Percentiles rank a stretch among this genome's conserved stretches.
These are phyloP conservation scores for Boletus rufocinnamomeus DNA, from an alignment of 768 basidiomycete genomes.

Conservation along the genomic window DNA sequence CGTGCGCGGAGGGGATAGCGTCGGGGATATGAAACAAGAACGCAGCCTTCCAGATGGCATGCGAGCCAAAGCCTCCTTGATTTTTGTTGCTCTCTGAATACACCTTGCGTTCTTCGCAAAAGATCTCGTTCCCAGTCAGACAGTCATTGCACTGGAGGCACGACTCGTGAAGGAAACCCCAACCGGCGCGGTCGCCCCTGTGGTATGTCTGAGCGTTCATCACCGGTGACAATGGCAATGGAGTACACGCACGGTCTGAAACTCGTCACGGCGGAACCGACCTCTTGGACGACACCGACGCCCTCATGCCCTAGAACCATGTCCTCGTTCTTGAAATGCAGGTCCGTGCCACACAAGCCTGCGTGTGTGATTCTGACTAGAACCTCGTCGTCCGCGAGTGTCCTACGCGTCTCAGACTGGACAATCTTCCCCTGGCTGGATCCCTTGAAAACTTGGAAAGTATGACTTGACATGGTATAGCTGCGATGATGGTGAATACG, in stretches of 20 bases:
- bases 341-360: constrained; percentile 37
- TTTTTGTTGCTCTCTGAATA: constrained; percentile 19
- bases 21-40: constrained; percentile 34
- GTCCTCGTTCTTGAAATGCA: constrained; percentile 24
- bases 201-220: neutral
- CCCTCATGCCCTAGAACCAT: neutral
- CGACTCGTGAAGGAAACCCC: neutral
- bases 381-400: constrained; percentile 2
- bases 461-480: constrained; percentile 10
- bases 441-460: constrained; percentile 27
- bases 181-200: neutral
- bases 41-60: constrained; percentile 30
- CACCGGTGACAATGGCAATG: neutral
- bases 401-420: neutral
- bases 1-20: constrained; percentile 21
- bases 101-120: constrained; percentile 10
- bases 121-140: constrained; percentile 24
- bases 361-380: constrained; percentile 27
- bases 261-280: neutral
- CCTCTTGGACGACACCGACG: neutral
- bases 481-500: neutral
- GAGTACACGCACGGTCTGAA: neutral
- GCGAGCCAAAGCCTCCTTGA: constrained; percentile 25
- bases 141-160: constrained; percentile 16
- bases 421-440: constrained; percentile 10